Conservation (phyloP, 441 rosid genomes). For the Brassica balearica region DNA sequence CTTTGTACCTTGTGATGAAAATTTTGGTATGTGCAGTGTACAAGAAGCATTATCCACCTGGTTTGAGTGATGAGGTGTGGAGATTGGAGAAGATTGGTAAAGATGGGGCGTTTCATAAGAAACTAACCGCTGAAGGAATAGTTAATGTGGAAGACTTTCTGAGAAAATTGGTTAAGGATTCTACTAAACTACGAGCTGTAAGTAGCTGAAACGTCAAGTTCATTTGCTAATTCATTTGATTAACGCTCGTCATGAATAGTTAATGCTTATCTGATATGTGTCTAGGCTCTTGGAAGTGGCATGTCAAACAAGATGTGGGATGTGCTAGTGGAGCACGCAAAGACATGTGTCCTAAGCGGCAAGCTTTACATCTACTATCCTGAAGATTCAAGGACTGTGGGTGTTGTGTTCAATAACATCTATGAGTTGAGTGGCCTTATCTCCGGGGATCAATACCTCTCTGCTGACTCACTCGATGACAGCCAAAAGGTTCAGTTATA, state of each 20-base stretch:
- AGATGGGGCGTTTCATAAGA: conserved; percentile 97
- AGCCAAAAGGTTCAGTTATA: conserved; percentile 75
- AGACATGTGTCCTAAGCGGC: conserved; percentile 84
- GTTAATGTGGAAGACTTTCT: conserved; percentile 76
- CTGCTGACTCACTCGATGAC: conserved; percentile 79
- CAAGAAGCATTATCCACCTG: conserved; percentile 99
- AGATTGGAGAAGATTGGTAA: conserved; percentile 98
- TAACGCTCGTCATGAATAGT: conserved; percentile 14
- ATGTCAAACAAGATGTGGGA: conserved; percentile 99
- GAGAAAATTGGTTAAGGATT: conserved; percentile 70
- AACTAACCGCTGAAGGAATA: conserved; percentile 58
- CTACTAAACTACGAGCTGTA: conserved; percentile 69
- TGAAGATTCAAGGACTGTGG: conserved; percentile 75
- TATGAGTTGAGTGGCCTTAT: conserved; percentile 82
- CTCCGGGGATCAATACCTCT: conserved; percentile 72
- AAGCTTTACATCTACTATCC: conserved; percentile 79
- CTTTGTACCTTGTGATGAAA: not conserved
- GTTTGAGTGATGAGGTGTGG: conserved; percentile 88
- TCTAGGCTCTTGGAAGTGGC: conserved; percentile 92
- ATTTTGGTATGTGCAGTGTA: conserved; percentile 57
- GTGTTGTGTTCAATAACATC: conserved; percentile 81
- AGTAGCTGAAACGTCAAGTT: conserved; percentile 39
- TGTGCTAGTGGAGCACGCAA: conserved; percentile 86
- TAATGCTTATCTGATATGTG: conserved; percentile 8
- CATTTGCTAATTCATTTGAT: not conserved